phyloP scores from a whole-genome alignment of 2,329 filamentous ascomycete species.

The Ascochyta viciae-villosae region DNA sequence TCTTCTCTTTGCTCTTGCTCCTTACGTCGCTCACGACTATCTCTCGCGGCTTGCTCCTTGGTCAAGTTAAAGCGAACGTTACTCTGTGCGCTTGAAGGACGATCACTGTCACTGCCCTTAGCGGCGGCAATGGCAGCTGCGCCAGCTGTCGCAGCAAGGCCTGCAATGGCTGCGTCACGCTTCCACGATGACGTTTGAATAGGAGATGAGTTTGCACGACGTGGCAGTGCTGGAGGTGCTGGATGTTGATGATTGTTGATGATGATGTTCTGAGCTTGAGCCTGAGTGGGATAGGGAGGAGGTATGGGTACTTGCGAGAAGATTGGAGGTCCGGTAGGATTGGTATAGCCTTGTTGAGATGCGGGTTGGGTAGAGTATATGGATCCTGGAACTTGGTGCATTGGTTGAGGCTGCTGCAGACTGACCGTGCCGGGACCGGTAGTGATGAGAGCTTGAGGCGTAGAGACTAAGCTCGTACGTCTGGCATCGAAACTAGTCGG shows the following conservation, averaged over 20 bases:
- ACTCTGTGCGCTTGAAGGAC: constrained; percentile 42
- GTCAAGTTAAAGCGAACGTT: constrained; percentile 66
- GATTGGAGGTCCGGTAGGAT: constrained; percentile 51
- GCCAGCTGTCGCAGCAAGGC: constrained; percentile 53
- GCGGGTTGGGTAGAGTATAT: constrained; percentile 64
- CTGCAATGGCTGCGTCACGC: constrained; percentile 54
- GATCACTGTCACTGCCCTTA: constrained; percentile 29
- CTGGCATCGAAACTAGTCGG: constrained; percentile 66
- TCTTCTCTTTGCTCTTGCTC: constrained; percentile 33
- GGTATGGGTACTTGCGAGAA: constrained; percentile 43
- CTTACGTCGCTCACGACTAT: constrained; percentile 48
- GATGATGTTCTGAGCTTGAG: constrained; percentile 27
- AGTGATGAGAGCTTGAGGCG: constrained; percentile 44
- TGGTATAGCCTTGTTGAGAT: constrained; percentile 49
- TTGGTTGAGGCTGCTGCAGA: constrained; percentile 85
- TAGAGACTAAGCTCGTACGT: constrained; percentile 58
- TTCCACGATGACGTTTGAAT: constrained; percentile 49
- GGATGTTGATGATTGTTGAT: constrained; percentile 27
- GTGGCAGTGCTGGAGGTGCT: constrained; percentile 33
- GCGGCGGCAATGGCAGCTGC: constrained; percentile 49
- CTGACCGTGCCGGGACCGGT: constrained; percentile 61
- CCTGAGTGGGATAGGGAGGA: constrained; percentile 29
- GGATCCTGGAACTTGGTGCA: constrained; percentile 72
- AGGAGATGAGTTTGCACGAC: constrained; percentile 58
- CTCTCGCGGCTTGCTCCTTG: constrained; percentile 61